A percentile compares a stretch with the other conserved stretches of the same genome.
Evolutionary conservation across 306 rosid species (phyloP).

Genomic region (Gleditsia sinensis): DNA sequence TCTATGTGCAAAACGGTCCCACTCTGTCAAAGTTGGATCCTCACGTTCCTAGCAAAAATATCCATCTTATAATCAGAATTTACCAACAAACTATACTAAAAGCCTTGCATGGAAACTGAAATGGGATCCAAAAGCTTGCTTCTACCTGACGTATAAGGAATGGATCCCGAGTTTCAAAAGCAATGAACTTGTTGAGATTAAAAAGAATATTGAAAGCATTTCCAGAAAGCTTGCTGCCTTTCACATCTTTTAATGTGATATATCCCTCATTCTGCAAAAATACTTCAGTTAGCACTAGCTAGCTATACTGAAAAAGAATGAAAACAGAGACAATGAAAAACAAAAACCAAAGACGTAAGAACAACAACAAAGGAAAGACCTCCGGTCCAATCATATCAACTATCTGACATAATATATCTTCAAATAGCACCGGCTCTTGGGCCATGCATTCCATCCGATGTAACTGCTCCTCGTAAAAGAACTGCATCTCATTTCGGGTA

Average conservation of each 20-base stretch:
- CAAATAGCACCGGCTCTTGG: conserved; percentile 97
- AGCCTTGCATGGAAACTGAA: conserved; percentile 16
- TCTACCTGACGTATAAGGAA: conserved; percentile 96
- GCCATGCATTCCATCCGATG: conserved; percentile 99
- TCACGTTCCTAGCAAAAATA: conserved; percentile 83
- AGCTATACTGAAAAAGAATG: conserved; percentile 27
- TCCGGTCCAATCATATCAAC: conserved; percentile 98
- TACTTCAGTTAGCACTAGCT: conserved; percentile 27
- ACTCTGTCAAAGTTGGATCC: conserved; percentile 97
- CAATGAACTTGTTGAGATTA: conserved; percentile 97
- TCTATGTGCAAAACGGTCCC: conserved; percentile 99
- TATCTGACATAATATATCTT: conserved; percentile 95
- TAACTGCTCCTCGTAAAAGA: conserved; percentile 98
- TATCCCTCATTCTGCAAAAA: conserved; percentile 77
- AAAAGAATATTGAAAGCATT: conserved; percentile 93
- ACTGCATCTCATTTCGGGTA: conserved; percentile 89
- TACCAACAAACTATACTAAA: conserved; percentile 24
- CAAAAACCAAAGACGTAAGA: background rate
- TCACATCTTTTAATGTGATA: conserved; percentile 75
- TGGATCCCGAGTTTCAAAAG: conserved; percentile 97
- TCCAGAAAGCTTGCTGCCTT: conserved; percentile 95
- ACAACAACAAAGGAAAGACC: conserved; percentile 59
- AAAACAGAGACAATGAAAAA: conserved; percentile 10
- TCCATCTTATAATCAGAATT: conserved; percentile 37
- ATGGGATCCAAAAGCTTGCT: conserved; percentile 24